Evolutionary conservation across 2,329 filamentous ascomycete species (phyloP).

Genomic region (Leptodontidium sp.): DNA sequence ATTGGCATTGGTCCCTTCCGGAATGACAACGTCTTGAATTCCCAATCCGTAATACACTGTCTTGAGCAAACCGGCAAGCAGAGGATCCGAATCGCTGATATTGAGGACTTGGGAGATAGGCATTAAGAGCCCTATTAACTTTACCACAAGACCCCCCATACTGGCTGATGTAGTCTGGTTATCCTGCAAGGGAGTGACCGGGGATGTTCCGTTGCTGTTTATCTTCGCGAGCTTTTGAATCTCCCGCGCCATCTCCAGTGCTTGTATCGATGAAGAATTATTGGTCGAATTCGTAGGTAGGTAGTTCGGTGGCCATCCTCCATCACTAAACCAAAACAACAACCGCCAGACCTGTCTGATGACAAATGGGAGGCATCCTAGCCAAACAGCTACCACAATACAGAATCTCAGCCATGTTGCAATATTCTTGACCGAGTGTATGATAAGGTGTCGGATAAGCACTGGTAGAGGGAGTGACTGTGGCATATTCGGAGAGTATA

Average conservation of each 20-base stretch:
- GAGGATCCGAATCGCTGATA: constrained; percentile 40
- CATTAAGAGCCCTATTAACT: constrained; percentile 44
- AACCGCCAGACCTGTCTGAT: constrained; percentile 94
- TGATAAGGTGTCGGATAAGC: constrained; percentile 79
- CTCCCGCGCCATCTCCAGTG: constrained; percentile 39
- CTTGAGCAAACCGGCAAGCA: constrained; percentile 41
- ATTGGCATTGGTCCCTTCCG: constrained; percentile 29
- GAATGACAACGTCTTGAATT: constrained; percentile 27
- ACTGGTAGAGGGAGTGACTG: constrained; percentile 79
- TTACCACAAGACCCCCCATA: constrained; percentile 49
- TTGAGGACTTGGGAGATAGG: constrained; percentile 43
- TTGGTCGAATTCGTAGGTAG: constrained; percentile 21
- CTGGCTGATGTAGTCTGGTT: constrained; percentile 50
- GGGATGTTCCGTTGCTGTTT: constrained; percentile 43
- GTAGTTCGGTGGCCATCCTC: constrained; percentile 43
- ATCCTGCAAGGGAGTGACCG: constrained; percentile 42
- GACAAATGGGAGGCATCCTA: constrained; percentile 85
- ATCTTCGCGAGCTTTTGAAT: constrained; percentile 38
- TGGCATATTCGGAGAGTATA: constrained; percentile 96
- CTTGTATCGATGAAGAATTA: constrained; percentile 35
- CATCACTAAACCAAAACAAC: constrained; percentile 76
- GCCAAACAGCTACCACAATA: constrained; percentile 86
- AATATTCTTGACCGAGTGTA: constrained; percentile 76
- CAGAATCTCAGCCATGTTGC: constrained; percentile 80
- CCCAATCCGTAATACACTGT: constrained; percentile 42